Base-by-base conservation (phyloP, 2,329 filamentous ascomycete species). In the Pseudogymnoascus sp. region DNA sequence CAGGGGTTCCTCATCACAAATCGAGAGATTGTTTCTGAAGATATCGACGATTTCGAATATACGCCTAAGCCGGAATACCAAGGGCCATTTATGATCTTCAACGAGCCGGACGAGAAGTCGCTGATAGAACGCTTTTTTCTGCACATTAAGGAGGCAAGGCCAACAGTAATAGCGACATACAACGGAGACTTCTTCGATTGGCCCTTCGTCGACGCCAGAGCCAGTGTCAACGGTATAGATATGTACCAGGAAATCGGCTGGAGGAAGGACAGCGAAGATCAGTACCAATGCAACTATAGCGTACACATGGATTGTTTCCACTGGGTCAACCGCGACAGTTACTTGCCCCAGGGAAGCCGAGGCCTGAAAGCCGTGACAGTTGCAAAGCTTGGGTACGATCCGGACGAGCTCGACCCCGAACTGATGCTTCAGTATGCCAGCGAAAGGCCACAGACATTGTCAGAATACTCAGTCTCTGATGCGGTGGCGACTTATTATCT, bases 101-200 rank as follows among this genome's bases (percentile, higher is more conserved):
- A 99, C 73, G 95, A 99, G 73, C 90, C 92, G 1, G 88, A 97
- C 71, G 94, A 99, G 75, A 94, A 94, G 74, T 84, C 82, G 0
- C 73, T 96, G 2, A 80, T 99, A 21, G 93, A 97, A 72, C 83
- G 94, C 13, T 99, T 99, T 77, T 97, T 99, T 71, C 81, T 90
- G 41, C 94, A 97, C 74, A 89, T 99, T 75, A 97, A 99, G 71
- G 91, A 96, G 74, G 91, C 92, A 0, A 85, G 89, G 64, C 94
- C 94, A 0, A 97, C 92, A 0, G 93, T 99, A 62, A 99, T 99
- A 74, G 93, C 95, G 36, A 99, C 94, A n/a, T 99, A 99, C 82
- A 99, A 99, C 91, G 94, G 94, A 78, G 94, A 99, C 79, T 99
- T 99, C 74, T 99, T 99, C 86, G 94, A 99, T 87, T 99, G 94